Evolutionary conservation across 176 grass and related monocot species (phyloP).

Genomic region (Eleusine indica): DNA sequence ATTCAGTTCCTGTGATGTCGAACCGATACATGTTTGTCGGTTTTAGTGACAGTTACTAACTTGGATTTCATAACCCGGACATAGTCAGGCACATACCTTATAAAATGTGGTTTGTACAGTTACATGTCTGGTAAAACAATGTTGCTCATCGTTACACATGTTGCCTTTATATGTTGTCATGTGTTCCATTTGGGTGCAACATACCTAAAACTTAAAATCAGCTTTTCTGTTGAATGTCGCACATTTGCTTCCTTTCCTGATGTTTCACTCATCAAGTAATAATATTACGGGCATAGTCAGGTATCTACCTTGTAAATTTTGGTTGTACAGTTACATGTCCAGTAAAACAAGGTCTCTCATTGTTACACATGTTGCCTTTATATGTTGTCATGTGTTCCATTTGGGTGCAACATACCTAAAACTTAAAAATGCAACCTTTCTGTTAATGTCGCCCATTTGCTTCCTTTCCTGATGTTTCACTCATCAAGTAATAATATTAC

Average conservation of each 20-base stretch:
- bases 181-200: too few relatives aligned
- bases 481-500: too few relatives aligned
- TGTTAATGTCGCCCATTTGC: too few relatives aligned
- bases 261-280: too few relatives aligned
- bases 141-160: not conserved
- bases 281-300: slow-evolving; percentile 35
- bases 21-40: not conserved
- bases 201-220: too few relatives aligned
- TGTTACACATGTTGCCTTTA: slow-evolving; percentile 34
- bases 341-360: slow-evolving; percentile 36
- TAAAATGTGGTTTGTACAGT: slow-evolving; percentile 55
- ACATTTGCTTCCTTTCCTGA: too few relatives aligned
- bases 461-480: too few relatives aligned
- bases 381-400: slow-evolving; percentile 48
- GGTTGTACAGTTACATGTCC: slow-evolving; percentile 58
- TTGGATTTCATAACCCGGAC: not conserved
- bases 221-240: too few relatives aligned
- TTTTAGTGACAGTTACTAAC: not conserved
- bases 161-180: too few relatives aligned
- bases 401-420: slow-evolving; percentile 26
- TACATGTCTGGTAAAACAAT: slow-evolving; percentile 39
- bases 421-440: too few relatives aligned
- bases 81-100: slow-evolving; percentile 55
- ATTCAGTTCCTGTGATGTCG: not conserved
- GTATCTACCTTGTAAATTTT: slow-evolving; percentile 44